Conservation (phyloP, 2,329 filamentous ascomycete species). For the Colletotrichum lupini region DNA sequence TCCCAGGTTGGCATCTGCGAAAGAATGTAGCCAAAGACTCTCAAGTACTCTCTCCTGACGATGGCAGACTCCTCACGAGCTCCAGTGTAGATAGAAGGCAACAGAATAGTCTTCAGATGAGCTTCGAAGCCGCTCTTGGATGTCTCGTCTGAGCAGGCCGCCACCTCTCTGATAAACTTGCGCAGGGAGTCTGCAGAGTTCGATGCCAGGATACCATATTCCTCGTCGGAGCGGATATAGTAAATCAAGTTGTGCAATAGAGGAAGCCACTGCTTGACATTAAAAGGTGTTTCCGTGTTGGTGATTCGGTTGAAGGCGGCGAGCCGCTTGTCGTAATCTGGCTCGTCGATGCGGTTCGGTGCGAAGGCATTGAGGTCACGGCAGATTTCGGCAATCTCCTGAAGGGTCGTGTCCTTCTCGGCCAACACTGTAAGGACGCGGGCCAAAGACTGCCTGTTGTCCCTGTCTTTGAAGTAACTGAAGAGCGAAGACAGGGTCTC, state of each 20-base stretch:
- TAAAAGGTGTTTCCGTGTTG: slow-evolving; percentile 68
- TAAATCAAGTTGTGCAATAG: slow-evolving; percentile 90
- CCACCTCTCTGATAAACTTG: slow-evolving; percentile 76
- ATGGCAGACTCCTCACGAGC: slow-evolving; percentile 84
- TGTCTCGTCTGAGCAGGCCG: slow-evolving; percentile 52
- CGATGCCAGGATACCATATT: slow-evolving; percentile 82
- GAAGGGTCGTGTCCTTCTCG: slow-evolving; percentile 68
- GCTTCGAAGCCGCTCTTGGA: slow-evolving; percentile 62
- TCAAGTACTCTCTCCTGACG: slow-evolving; percentile 84
- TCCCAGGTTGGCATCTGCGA: slow-evolving; percentile 76
- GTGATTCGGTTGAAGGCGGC: slow-evolving; percentile 81
- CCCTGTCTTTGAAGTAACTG: slow-evolving; percentile 86
- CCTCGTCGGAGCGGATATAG: slow-evolving; percentile 86
- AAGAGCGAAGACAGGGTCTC: slow-evolving; percentile 83
- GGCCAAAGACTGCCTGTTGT: slow-evolving; percentile 79
- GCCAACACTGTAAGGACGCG: slow-evolving; percentile 79
- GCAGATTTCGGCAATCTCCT: slow-evolving; percentile 76
- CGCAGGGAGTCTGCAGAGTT: slow-evolving; percentile 87
- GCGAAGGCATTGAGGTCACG: slow-evolving; percentile 84
- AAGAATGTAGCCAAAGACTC: slow-evolving; percentile 83
- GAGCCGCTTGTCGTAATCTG: slow-evolving; percentile 87
- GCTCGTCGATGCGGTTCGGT: slow-evolving; percentile 79
- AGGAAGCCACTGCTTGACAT: slow-evolving; percentile 83
- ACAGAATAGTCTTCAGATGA: slow-evolving; percentile 72
- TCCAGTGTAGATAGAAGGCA: slow-evolving; percentile 82